Conservation (phyloP, 2,329 filamentous ascomycete genomes). For the Microsporum ferrugineum region DNA sequence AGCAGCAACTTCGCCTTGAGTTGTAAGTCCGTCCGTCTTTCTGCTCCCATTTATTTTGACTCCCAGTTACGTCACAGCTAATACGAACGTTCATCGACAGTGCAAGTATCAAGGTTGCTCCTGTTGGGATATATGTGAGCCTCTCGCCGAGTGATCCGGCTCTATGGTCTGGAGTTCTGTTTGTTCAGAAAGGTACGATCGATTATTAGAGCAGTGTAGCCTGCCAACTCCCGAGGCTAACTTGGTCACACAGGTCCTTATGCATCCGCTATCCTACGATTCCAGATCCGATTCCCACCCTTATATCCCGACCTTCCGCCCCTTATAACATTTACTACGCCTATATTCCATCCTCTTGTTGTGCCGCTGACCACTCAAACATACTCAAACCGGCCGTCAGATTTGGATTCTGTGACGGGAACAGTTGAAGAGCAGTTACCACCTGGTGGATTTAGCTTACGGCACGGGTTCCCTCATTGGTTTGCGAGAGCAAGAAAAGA, state of each 20-base stretch:
- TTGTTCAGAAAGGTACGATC: slow-evolving; percentile 66
- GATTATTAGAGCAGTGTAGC: slow-evolving; percentile 8
- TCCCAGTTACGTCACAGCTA: neutral
- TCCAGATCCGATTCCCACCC: slow-evolving; percentile 77
- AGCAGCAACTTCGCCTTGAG: slow-evolving; percentile 67
- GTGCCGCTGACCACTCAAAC: slow-evolving; percentile 91
- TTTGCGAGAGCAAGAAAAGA: slow-evolving; percentile 51
- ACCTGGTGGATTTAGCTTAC: slow-evolving; percentile 78
- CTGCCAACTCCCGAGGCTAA: neutral
- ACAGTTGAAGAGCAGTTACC: slow-evolving; percentile 72
- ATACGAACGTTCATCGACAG: slow-evolving; percentile 35
- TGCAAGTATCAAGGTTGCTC: slow-evolving; percentile 67
- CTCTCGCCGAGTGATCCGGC: slow-evolving; percentile 69
- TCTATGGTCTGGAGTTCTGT: slow-evolving; percentile 83
- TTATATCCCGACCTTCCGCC: slow-evolving; percentile 70
- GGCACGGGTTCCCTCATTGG: slow-evolving; percentile 85
- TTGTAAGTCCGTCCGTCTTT: slow-evolving; percentile 50
- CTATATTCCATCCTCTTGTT: slow-evolving; percentile 90
- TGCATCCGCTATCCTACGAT: slow-evolving; percentile 72
- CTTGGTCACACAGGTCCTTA: slow-evolving; percentile 60
- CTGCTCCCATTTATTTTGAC: neutral
- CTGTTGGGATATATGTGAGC: slow-evolving; percentile 76
- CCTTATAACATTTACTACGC: slow-evolving; percentile 75
- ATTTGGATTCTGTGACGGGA: slow-evolving; percentile 66
- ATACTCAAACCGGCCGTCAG: slow-evolving; percentile 63